A percentile compares a stretch with the other conserved stretches of the same genome.
These are phyloP conservation scores for Plasmodium malariae DNA, from an alignment of 169 alveolate species.

Conservation along the genomic window DNA sequence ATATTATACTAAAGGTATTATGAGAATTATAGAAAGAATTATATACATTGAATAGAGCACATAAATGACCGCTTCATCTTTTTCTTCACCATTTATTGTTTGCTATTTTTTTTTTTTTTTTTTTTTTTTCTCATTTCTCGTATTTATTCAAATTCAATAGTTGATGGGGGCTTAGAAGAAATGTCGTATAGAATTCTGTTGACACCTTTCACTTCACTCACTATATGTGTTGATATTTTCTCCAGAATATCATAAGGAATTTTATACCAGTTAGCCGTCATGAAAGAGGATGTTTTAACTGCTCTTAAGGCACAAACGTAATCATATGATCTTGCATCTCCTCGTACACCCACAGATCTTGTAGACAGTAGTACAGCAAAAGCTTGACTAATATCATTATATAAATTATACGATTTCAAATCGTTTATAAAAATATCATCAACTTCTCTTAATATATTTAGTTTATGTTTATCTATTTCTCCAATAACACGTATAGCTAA, in stretches of 20 bases:
- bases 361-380: conserved; percentile 81
- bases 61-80: no score
- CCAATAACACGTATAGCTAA: conserved; percentile 85
- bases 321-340: conserved; percentile 83
- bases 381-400: conserved; percentile 81
- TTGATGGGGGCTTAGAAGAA: conserved; percentile 86
- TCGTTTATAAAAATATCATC: conserved; percentile 82
- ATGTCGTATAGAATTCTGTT: conserved; percentile 84
- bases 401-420: conserved; percentile 71
- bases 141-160: conserved; percentile 79
- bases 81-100: no score
- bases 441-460: conserved; percentile 83
- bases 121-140: neutral
- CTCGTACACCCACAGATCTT: conserved; percentile 81
- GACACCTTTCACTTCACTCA: conserved; percentile 81
- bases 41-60: no score
- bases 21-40: no score
- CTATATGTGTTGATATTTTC: conserved; percentile 79
- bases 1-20: no score
- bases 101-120: neutral
- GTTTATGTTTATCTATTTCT: conserved; percentile 80
- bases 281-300: conserved; percentile 82
- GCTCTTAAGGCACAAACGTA: conserved; percentile 79
- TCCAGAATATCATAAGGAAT: conserved; percentile 81
- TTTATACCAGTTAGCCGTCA: conserved; percentile 83